A percentile compares a stretch with the other conserved stretches of the same genome.
Conservation (phyloP, 2,329 filamentous ascomycete genomes). For the Penicillium sp. region DNA sequence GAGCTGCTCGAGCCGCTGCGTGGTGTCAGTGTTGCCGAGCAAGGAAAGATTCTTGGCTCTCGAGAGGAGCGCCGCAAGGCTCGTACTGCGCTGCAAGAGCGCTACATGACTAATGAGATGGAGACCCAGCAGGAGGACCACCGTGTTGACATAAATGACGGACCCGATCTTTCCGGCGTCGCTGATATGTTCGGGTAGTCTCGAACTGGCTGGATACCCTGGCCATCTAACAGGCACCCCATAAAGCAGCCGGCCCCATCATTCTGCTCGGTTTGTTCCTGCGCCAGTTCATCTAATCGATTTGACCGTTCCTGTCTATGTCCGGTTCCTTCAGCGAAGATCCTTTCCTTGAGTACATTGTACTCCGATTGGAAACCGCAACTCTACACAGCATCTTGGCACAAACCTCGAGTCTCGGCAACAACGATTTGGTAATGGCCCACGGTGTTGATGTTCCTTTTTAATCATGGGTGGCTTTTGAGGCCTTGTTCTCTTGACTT, state of each 20-base stretch:
- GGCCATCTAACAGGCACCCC: not conserved
- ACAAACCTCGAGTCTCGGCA: not conserved
- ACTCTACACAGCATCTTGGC: not conserved
- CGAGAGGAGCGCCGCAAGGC: constrained; percentile 42
- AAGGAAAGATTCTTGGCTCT: constrained; percentile 67
- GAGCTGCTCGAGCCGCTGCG: constrained; percentile 81
- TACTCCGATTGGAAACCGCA: not conserved
- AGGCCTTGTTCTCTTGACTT: not conserved
- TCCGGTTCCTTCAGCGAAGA: too few relatives aligned
- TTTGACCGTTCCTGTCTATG: not conserved
- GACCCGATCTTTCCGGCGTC: constrained; percentile 50
- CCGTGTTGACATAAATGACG: constrained; percentile 44
- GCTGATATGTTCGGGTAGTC: constrained; percentile 51
- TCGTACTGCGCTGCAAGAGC: constrained; percentile 40
- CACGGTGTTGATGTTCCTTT: not conserved
- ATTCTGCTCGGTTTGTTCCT: too few relatives aligned
- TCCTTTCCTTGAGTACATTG: too few relatives aligned
- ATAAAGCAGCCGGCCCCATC: too few relatives aligned
- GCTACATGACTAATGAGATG: constrained; percentile 45
- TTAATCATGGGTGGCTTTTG: not conserved
- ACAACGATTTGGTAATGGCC: not conserved
- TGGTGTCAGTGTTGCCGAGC: constrained; percentile 87
- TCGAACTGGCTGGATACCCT: not conserved
- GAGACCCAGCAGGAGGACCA: constrained; percentile 39
- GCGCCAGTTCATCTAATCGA: too few relatives aligned